phyloP scores from a whole-genome alignment of 257 asterid genomes.

The Penstemon barbatus region DNA sequence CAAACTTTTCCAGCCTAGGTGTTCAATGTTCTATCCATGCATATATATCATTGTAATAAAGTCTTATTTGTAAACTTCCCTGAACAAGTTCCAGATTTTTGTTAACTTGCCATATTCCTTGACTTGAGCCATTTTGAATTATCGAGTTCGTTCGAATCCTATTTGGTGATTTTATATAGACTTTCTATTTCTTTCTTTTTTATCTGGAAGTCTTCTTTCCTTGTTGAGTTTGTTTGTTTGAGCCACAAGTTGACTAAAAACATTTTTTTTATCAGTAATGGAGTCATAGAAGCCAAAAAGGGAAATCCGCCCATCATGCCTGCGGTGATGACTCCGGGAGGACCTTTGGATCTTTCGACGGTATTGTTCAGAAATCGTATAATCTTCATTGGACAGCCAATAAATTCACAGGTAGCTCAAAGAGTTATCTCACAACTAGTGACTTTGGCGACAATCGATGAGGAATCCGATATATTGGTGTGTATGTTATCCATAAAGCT shows the following conservation, averaged over 20 bases:
- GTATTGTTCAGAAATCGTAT: slow-evolving; percentile 91
- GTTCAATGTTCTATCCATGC: not conserved
- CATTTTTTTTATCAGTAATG: slow-evolving; percentile 46
- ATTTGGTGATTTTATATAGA: slow-evolving; percentile 11
- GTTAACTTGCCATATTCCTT: not conserved
- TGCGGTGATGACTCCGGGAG: slow-evolving; percentile 89
- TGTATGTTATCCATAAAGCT: slow-evolving; percentile 21
- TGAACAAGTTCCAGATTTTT: slow-evolving; percentile 1
- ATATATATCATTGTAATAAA: slow-evolving; percentile 1
- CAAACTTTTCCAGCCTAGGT: slow-evolving; percentile 1
- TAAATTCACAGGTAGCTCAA: slow-evolving; percentile 85
- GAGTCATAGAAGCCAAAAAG: slow-evolving; percentile 71
- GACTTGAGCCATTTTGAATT: slow-evolving; percentile 1
- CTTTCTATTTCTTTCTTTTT: slow-evolving; percentile 1
- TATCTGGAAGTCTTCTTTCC: slow-evolving; percentile 6
- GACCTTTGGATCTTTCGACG: slow-evolving; percentile 85
- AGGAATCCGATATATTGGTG: slow-evolving; percentile 89
- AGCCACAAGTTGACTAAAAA: slow-evolving; percentile 12
- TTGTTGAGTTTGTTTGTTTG: not conserved
- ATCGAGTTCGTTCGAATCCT: not conserved
- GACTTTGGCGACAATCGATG: slow-evolving; percentile 92
- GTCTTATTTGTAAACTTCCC: not conserved
- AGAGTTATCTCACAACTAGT: slow-evolving; percentile 93
- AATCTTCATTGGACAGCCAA: slow-evolving; percentile 85
- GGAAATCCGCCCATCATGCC: slow-evolving; percentile 98